Percentiles rank a stretch among this genome's conserved stretches.
phyloP scores from a whole-genome alignment of 257 asterid species.

The Thymus quinquecostatus region DNA sequence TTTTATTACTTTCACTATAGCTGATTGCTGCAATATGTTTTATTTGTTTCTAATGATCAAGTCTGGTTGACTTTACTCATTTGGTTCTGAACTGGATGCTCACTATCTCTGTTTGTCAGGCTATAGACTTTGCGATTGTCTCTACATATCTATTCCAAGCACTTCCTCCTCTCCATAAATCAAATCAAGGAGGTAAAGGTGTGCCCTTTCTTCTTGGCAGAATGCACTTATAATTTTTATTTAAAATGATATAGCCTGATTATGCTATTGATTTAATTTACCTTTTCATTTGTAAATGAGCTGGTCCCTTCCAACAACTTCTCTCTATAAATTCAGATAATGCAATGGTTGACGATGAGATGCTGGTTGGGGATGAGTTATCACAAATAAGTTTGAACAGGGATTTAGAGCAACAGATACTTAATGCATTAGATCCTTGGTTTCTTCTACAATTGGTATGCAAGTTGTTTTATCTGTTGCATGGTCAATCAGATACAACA shows the following conservation, averaged over 20 bases:
- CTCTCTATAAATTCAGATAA: conserved; percentile 46
- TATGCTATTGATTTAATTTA: neutral
- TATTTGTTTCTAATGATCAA: conserved; percentile 8
- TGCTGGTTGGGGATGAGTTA: conserved; percentile 63
- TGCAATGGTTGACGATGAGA: conserved; percentile 70
- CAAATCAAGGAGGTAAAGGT: conserved; percentile 62
- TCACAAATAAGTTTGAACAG: conserved; percentile 49
- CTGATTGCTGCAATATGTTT: conserved; percentile 5
- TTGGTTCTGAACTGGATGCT: conserved; percentile 27
- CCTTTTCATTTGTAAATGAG: neutral
- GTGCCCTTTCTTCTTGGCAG: conserved; percentile 31
- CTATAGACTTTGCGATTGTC: conserved; percentile 75
- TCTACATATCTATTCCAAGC: conserved; percentile 80
- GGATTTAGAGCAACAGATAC: conserved; percentile 80
- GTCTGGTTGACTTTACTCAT: conserved; percentile 3
- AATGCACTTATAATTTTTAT: conserved; percentile 1
- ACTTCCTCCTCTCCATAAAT: conserved; percentile 65
- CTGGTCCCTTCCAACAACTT: conserved; percentile 18
- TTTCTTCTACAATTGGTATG: conserved; percentile 88
- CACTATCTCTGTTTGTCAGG: conserved; percentile 50
- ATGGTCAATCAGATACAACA: conserved; percentile 15
- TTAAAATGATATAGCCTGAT: neutral
- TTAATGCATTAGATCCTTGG: conserved; percentile 63
- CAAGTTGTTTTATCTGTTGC: conserved; percentile 24
- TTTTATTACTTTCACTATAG: conserved; percentile 12